Percentiles rank a stretch among this genome's conserved stretches.
Evolutionary conservation across 257 asterid genomes (phyloP).

Genomic region (Dorcoceras hygrometricum): DNA sequence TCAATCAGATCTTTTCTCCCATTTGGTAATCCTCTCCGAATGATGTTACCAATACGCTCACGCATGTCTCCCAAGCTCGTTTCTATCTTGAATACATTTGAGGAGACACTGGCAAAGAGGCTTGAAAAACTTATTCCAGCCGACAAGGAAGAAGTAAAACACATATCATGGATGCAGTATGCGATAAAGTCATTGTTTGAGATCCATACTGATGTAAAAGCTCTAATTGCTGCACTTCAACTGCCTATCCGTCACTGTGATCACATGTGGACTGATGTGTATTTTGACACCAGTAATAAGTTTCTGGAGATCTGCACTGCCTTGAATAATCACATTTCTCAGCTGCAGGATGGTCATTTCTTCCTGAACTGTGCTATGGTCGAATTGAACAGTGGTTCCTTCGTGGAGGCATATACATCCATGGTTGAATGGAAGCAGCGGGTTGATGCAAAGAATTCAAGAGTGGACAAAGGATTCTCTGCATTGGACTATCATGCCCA

Average conservation of each 20-base stretch:
- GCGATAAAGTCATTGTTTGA: conserved; percentile 41
- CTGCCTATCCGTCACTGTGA: conserved; percentile 53
- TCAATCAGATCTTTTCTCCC: conserved; percentile 36
- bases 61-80: conserved; percentile 35
- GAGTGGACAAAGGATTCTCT: conserved; percentile 40
- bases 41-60: conserved; percentile 43
- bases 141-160: conserved; percentile 34
- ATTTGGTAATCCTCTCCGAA: conserved; percentile 50
- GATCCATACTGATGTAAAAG: conserved; percentile 43
- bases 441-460: conserved; percentile 40
- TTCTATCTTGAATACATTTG: conserved; percentile 41
- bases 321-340: conserved; percentile 48
- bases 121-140: conserved; percentile 39
- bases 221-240: conserved; percentile 44
- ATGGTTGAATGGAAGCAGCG: conserved; percentile 55
- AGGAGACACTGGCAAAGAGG: conserved; percentile 37
- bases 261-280: conserved; percentile 56
- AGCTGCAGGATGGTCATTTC: conserved; percentile 45
- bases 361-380: conserved; percentile 43
- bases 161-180: conserved; percentile 46
- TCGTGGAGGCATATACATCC: conserved; percentile 35
- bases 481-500: conserved; percentile 35
- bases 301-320: conserved; percentile 52
- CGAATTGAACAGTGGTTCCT: conserved; percentile 27
- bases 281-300: conserved; percentile 46